phyloP scores from a whole-genome alignment of 805 yeast genomes.

The Starmerella bombicola region DNA sequence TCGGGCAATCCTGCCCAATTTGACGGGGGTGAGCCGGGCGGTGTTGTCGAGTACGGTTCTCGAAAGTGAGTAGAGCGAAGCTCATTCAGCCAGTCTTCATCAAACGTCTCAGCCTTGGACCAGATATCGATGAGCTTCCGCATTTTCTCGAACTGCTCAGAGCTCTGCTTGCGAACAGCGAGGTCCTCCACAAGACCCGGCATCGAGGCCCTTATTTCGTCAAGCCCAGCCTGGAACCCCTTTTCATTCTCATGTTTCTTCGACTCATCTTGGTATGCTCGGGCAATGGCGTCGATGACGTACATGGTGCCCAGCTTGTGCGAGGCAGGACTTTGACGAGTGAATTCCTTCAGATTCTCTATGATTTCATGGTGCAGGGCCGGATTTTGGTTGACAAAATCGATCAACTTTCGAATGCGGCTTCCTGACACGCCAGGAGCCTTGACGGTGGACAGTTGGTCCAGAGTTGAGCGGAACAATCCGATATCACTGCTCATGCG shows the following conservation, averaged over 20 bases:
- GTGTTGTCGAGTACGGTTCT: constrained; percentile 43
- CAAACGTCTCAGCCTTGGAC: constrained; percentile 75
- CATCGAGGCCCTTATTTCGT: constrained; percentile 5
- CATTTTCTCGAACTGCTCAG: constrained; percentile 43
- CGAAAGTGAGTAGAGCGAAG: constrained; percentile 48
- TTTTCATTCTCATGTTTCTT: constrained; percentile 33
- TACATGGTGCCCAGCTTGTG: constrained; percentile 87
- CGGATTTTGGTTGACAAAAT: constrained; percentile 60
- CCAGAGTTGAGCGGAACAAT: constrained; percentile 9
- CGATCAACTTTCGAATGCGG: constrained; percentile 66
- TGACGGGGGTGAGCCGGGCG: constrained; percentile 52
- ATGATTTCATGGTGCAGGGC: constrained; percentile 29
- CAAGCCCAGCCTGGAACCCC: constrained; percentile 7
- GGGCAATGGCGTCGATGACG: constrained; percentile 81
- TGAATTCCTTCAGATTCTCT: constrained; percentile 47
- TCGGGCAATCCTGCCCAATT: constrained; percentile 24
- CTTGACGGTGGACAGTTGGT: constrained; percentile 26
- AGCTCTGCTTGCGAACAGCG: constrained; percentile 19
- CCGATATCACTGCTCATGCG: background rate
- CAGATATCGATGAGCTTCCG: constrained; percentile 82
- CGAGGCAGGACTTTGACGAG: constrained; percentile 59
- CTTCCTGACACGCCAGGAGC: constrained; percentile 93
- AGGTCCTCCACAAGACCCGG: constrained; percentile 46
- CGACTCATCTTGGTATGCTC: constrained; percentile 71
- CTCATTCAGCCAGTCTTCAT: constrained; percentile 39